Conservation (phyloP, 2,329 filamentous ascomycete genomes). For the Pezicula carpinea region DNA sequence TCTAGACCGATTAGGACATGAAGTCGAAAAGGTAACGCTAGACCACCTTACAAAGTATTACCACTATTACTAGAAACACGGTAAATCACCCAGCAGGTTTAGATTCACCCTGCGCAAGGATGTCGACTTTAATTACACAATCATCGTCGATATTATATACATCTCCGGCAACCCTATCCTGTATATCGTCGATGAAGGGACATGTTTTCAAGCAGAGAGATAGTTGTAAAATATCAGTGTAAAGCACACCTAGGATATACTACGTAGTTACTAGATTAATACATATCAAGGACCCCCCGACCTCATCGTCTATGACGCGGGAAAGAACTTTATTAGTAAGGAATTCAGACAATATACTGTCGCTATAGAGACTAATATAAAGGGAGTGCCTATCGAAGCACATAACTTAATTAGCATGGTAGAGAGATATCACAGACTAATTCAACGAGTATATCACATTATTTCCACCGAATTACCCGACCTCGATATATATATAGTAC, state of each 20-base stretch:
- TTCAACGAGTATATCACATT: conserved; percentile 5
- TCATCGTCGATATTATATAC: conserved; percentile 9
- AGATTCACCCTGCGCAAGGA: conserved; percentile 5
- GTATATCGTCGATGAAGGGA: conserved; percentile 3
- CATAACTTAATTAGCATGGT: conserved; percentile 5
- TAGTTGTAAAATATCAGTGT: conserved; percentile 1
- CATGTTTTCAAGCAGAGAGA: not conserved
- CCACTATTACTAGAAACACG: not conserved
- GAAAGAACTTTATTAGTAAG: conserved; percentile 4
- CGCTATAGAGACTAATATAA: conserved; percentile 2
- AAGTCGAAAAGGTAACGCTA: not conserved
- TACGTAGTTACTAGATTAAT: conserved; percentile 5
- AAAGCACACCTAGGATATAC: conserved; percentile 1
- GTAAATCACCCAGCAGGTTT: conserved; percentile 1
- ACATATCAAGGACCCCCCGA: conserved; percentile 3
- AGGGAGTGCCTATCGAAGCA: conserved; percentile 4
- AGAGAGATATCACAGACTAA: conserved; percentile 6
- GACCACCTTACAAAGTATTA: conserved; percentile 1
- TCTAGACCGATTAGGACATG: not conserved
- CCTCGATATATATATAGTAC: not conserved
- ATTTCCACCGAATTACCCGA: conserved; percentile 3
- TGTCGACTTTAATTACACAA: conserved; percentile 3
- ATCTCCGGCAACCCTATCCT: conserved; percentile 1
- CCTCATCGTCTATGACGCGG: conserved; percentile 1
- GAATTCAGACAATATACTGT: conserved; percentile 4